phyloP scores from a whole-genome alignment of 176 grass and related monocot species.

The Aegilops sharonensis region DNA sequence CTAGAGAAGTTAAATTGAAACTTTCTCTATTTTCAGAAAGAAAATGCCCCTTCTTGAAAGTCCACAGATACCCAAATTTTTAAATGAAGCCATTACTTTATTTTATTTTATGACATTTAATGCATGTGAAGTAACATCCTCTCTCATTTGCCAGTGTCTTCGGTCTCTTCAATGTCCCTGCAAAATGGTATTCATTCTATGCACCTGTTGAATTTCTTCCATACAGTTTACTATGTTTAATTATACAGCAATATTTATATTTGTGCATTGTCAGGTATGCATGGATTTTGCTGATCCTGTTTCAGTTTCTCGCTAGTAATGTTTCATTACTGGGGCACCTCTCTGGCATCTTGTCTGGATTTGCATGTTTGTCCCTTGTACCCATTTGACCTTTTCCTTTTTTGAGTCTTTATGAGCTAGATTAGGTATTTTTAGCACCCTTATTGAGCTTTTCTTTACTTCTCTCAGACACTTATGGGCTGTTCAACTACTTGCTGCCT shows the following conservation, averaged over 20 bases:
- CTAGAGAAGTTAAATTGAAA: background rate
- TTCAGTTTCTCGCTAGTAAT: constrained; percentile 92
- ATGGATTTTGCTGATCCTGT: constrained; percentile 91
- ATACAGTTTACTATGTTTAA: constrained; percentile 21
- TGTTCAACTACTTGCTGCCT: constrained; percentile 87
- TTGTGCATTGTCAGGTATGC: constrained; percentile 63
- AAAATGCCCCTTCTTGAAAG: background rate
- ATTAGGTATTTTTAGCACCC: constrained; percentile 19
- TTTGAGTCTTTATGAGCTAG: constrained; percentile 5
- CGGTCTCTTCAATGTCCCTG: constrained; percentile 96
- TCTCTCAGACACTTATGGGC: constrained; percentile 67
- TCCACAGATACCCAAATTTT: background rate
- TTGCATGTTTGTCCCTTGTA: constrained; percentile 84
- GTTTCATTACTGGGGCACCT: constrained; percentile 90
- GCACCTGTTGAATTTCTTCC: constrained; percentile 17
- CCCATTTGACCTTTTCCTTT: constrained; percentile 39
- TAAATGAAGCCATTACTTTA: background rate
- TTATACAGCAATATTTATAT: constrained; percentile 24
- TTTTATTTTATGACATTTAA: constrained; percentile 19
- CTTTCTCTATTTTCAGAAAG: constrained; percentile 7
- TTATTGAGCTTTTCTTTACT: constrained; percentile 36
- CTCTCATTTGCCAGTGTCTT: constrained; percentile 73
- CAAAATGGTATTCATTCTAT: constrained; percentile 66
- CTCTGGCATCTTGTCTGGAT: constrained; percentile 94
- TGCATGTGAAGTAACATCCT: constrained; percentile 17